Base-by-base conservation (phyloP, 1,139 yeast genomes). In the Kodamaea derodonti region DNA sequence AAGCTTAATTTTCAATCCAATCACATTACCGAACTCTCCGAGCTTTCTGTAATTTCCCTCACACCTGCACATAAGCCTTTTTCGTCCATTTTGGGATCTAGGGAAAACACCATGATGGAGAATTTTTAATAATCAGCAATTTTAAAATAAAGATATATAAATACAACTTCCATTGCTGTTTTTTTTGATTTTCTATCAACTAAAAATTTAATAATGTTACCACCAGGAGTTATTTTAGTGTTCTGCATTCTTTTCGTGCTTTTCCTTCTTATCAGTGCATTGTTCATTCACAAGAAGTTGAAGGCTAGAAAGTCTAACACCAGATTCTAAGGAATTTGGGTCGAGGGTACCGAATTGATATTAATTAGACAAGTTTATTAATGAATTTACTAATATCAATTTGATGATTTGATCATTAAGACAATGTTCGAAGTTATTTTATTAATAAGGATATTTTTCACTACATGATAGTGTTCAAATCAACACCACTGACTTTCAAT, bases 191-290 rank as follows among this genome's bases (percentile, higher is more conserved):
- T 31, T 27, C 11, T 30, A 34, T 20, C 22, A 33, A 39, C 35
- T 36, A 27, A 25, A 26, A 32, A 32, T 33, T 33, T 11, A 33
- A 54, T 46, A 51, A 69, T 69, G 75, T 63, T 69, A 41, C 75
- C 75, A 55, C 54, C 74, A 30, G 75, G 75, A 63, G 75, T 69
- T 63, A 69, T 69, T 52, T 60, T 69, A 53, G 75, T 69, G 47
- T 69, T 69, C 57, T 68, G 65, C 48, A 65, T 69, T 50, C 42
- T 69, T 41, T 69, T 69, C 60, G 60, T 60, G 52, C 72, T 70
- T 43, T 56, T 54, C 51, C 46, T 54, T 46, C 69, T 64, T 45
- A 47, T 69, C 35, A 40, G 46, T 39, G 66, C 62, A 50, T 57
- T 69, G 41, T 48, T 54, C 42, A 41, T 63, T 49, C 58, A 54